phyloP scores from a whole-genome alignment of 2,329 filamentous ascomycete species.

The Cladosporium sp. region DNA sequence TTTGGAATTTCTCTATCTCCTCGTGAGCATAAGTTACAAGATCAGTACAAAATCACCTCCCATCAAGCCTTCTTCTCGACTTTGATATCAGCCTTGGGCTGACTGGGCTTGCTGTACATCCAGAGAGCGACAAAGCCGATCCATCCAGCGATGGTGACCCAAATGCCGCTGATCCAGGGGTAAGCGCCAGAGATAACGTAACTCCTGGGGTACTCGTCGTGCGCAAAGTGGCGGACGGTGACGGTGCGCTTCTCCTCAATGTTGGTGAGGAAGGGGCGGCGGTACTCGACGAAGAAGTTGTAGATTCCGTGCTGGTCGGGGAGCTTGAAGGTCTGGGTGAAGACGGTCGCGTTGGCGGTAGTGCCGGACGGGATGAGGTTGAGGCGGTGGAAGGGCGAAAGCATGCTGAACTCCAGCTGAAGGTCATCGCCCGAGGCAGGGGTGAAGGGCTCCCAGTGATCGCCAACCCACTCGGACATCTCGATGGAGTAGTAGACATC shows the following conservation, averaged over 20 bases:
- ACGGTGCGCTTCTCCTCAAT: constrained; percentile 94
- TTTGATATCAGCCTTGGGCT: constrained; percentile 35
- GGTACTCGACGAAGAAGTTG: constrained; percentile 97
- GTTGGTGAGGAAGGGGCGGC: constrained; percentile 85
- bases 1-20: constrained; percentile 8
- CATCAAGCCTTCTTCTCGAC: constrained; percentile 11
- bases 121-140: constrained; percentile 81
- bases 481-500: constrained; percentile 88
- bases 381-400: constrained; percentile 93
- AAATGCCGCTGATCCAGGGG: constrained; percentile 91
- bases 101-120: constrained; percentile 71
- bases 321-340: constrained; percentile 72
- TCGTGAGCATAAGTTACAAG: constrained; percentile 7
- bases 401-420: constrained; percentile 98
- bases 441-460: constrained; percentile 73
- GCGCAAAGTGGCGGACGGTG: constrained; percentile 92
- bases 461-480: constrained; percentile 77
- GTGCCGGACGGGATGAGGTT: constrained; percentile 58
- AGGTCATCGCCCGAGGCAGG: constrained; percentile 69
- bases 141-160: constrained; percentile 80
- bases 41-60: background rate
- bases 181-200: constrained; percentile 87
- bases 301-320: constrained; percentile 99
- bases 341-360: constrained; percentile 70
- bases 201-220: constrained; percentile 93